These are phyloP conservation scores for Cubamyces sp. DNA, from an alignment of 768 basidiomycete species.

Conservation along the genomic window DNA sequence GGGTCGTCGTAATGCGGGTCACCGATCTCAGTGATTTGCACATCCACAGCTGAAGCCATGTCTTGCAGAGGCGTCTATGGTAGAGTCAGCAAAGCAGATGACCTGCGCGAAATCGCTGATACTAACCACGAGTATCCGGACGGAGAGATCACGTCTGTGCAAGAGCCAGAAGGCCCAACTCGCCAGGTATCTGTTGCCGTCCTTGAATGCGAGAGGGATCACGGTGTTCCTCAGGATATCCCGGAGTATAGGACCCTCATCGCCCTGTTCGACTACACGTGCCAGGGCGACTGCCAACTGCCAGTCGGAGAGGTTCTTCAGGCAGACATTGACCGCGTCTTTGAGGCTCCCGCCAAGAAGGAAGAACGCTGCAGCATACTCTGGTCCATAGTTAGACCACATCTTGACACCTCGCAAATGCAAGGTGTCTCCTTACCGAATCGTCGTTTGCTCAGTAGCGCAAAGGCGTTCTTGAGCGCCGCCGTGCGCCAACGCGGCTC, in stretches of 20 bases:
- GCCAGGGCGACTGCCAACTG: constrained; percentile 89
- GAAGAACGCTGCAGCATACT: constrained; percentile 99
- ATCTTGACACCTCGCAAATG: background rate
- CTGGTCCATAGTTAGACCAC: constrained; percentile 44
- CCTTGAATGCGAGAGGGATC: constrained; percentile 80
- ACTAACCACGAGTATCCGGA: constrained; percentile 85
- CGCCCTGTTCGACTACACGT: constrained; percentile 79
- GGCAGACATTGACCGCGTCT: constrained; percentile 90
- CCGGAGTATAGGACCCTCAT: constrained; percentile 76
- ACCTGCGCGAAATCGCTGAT: background rate
- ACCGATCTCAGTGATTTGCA: constrained; percentile 66
- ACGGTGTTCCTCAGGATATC: constrained; percentile 75
- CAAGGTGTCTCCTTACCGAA: constrained; percentile 65
- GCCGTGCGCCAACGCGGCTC: constrained; percentile 87
- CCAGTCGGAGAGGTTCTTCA: constrained; percentile 87
- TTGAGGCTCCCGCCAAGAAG: constrained; percentile 85
- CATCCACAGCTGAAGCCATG: constrained; percentile 60
- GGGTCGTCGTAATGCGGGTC: constrained; percentile 94
- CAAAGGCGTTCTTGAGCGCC: constrained; percentile 95
- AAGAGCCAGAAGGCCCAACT: constrained; percentile 98
- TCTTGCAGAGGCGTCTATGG: constrained; percentile 78
- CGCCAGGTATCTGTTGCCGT: constrained; percentile 91
- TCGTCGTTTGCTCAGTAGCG: constrained; percentile 85
- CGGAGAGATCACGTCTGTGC: constrained; percentile 84
- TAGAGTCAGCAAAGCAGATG: constrained; percentile 4